Conservation (phyloP, 1,139 yeast species). For the Yamadazyma triangularis region DNA sequence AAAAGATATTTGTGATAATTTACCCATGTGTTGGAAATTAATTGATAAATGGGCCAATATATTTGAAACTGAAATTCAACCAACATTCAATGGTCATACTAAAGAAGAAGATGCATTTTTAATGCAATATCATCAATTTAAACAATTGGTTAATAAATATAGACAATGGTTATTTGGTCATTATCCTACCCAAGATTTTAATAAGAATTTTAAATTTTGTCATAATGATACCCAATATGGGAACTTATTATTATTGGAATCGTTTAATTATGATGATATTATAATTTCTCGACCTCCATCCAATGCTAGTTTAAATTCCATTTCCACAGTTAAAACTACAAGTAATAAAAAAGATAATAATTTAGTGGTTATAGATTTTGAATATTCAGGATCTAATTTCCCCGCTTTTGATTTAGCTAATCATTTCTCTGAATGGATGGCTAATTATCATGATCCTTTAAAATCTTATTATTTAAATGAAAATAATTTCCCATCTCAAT, state of each 20-base stretch:
- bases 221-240: constrained; percentile 98
- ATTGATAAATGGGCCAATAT: constrained; percentile 68
- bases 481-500: constrained; percentile 57
- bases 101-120: constrained; percentile 42
- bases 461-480: constrained; percentile 55
- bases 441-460: constrained; percentile 73
- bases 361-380: constrained; percentile 92
- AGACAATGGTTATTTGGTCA: constrained; percentile 57
- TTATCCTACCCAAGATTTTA: constrained; percentile 43
- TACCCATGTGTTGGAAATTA: constrained; percentile 65
- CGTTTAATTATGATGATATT: constrained; percentile 33
- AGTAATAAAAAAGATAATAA: constrained; percentile 54
- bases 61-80: constrained; percentile 39
- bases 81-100: constrained; percentile 22
- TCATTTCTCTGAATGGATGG: constrained; percentile 95
- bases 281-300: constrained; percentile 27
- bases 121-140: constrained; percentile 47
- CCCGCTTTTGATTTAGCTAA: constrained; percentile 90
- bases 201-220: constrained; percentile 64
- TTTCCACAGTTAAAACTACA: constrained; percentile 20
- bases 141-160: constrained; percentile 44
- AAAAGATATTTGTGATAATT: constrained; percentile 36
- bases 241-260: constrained; percentile 56
- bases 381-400: constrained; percentile 89
- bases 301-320: constrained; percentile 1